A percentile compares a stretch with the other conserved stretches of the same genome.
Evolutionary conservation across 805 yeast species (phyloP).

Genomic region (Zygoascus bituminiphila): DNA sequence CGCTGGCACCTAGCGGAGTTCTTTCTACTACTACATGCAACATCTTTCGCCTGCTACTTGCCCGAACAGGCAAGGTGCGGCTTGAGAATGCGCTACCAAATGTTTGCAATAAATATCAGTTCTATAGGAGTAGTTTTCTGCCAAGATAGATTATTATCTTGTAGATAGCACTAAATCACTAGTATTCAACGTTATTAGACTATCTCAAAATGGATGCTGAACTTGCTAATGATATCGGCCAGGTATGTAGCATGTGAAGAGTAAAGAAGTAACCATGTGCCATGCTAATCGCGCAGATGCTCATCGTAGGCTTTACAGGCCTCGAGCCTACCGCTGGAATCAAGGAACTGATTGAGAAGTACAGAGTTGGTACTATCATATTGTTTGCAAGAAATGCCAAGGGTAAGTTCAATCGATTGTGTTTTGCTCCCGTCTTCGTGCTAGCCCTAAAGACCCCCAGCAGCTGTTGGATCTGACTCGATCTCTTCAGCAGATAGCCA

Average conservation of each 20-base stretch:
- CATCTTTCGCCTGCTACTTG: background rate
- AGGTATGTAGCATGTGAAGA: background rate
- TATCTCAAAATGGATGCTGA: background rate
- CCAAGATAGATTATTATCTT: too few species aligned
- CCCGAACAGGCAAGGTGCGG: background rate
- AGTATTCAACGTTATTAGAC: too few species aligned
- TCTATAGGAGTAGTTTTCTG: too few species aligned
- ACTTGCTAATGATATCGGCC: conserved; percentile 5
- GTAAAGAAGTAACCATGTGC: background rate
- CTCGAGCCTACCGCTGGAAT: conserved; percentile 44
- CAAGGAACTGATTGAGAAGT: conserved; percentile 39
- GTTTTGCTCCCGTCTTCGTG: too few species aligned
- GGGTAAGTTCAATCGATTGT: background rate
- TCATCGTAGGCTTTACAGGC: conserved; percentile 53
- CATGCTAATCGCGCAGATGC: conserved; percentile 39
- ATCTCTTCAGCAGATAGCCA: conserved; percentile 45
- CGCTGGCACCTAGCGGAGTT: too few species aligned
- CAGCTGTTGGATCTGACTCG: conserved; percentile 41
- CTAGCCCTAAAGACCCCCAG: conserved; percentile 30
- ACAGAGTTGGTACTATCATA: conserved; percentile 43
- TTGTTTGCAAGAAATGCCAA: conserved; percentile 38
- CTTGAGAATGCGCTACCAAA: too few species aligned
- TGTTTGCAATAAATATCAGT: too few species aligned
- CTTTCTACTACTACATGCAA: background rate
- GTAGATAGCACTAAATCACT: too few species aligned